These are phyloP conservation scores for Leccinum subrobustum DNA, from an alignment of 1,284 basidiomycete genomes.

Conservation along the genomic window DNA sequence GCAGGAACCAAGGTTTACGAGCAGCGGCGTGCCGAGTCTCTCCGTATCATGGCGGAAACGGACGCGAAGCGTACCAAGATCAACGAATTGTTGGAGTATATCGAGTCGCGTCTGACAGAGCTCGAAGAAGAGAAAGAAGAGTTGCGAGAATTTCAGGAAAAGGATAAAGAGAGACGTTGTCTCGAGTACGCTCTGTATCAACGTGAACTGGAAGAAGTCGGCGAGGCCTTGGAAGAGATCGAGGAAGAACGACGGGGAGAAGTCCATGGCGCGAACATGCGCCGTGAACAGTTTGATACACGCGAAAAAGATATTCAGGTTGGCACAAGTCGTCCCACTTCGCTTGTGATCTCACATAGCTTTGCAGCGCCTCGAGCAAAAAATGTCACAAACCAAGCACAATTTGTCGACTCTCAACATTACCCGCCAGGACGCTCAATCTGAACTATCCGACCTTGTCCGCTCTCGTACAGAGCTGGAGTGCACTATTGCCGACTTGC, in stretches of 20 bases:
- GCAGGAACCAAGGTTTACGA: constrained; percentile 99
- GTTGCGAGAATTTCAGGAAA: constrained; percentile 93
- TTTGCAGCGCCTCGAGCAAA: constrained; percentile 67
- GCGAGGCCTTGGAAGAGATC: constrained; percentile 77
- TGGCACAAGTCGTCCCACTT: constrained; percentile 23
- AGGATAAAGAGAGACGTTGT: constrained; percentile 92
- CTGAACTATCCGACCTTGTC: constrained; percentile 79
- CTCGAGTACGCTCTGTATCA: constrained; percentile 95
- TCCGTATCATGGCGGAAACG: constrained; percentile 96
- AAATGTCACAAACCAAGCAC: constrained; percentile 72
- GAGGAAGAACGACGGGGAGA: constrained; percentile 84
- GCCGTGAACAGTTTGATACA: constrained; percentile 78
- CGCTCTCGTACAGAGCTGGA: constrained; percentile 79
- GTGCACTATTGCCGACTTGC: constrained; percentile 81
- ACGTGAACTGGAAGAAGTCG: constrained; percentile 87
- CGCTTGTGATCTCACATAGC: constrained; percentile 4
- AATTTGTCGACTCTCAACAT: constrained; percentile 66
- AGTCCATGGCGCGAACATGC: constrained; percentile 79
- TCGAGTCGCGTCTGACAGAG: constrained; percentile 87
- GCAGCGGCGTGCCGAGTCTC: constrained; percentile 87
- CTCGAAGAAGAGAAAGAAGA: constrained; percentile 98
- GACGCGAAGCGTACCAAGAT: constrained; percentile 92
- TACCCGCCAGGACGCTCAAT: constrained; percentile 69
- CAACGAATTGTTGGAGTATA: constrained; percentile 85
- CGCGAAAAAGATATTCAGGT: constrained; percentile 85